Evolutionary conservation across 495 filamentous ascomycete genomes (phyloP), one percentile per base, ranked within the genome.

Genomic region (Neurospora sp.): DNA sequence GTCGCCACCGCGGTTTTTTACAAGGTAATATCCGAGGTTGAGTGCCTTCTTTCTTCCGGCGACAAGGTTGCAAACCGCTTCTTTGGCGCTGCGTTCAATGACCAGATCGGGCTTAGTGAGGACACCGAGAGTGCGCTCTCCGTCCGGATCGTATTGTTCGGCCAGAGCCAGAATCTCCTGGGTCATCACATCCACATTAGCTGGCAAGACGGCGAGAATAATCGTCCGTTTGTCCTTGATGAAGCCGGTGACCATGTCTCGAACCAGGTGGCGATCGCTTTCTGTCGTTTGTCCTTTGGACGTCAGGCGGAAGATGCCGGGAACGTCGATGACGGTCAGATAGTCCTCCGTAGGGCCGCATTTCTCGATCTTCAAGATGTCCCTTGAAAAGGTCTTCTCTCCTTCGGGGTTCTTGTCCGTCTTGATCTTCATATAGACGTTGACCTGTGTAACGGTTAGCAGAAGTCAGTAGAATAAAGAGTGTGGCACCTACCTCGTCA

Each of bases 291-390:
- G n/a, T 31, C 85, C 86, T 20, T 79, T 71, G 9, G 82, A 86
- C 0, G 84, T 79, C n/a, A 77, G 86, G n/a, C 84, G 85, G 78
- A 92, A 91, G 40, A 91, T 88, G 9, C 89, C 88, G 1, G 89
- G 89, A 3, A 91, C 84, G 74, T 92, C 88, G 53, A 91, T 87
- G 1, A 92, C 81, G 65, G 82, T 90, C 2, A 92, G 78, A 73
- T 91, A 85, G 22, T 87, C 81, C 72, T 89, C 81, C 0, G 72
- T 70, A 0, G 88, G 89, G 6, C 90, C 88, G 42, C 74, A 76
- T 3, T 90, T 85, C 72, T 90, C 87, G 7, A 91, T 81, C 22
- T 82, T 84, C 18, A 91, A 81, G 6, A 91, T 78, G 76, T 89
- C 83, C 2, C 83, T 77, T 1, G 83, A 84, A 73, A 90, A 90